phyloP scores from a whole-genome alignment of 371 early-diverging fungal species.

The Apophysomyces trapeziformis region DNA sequence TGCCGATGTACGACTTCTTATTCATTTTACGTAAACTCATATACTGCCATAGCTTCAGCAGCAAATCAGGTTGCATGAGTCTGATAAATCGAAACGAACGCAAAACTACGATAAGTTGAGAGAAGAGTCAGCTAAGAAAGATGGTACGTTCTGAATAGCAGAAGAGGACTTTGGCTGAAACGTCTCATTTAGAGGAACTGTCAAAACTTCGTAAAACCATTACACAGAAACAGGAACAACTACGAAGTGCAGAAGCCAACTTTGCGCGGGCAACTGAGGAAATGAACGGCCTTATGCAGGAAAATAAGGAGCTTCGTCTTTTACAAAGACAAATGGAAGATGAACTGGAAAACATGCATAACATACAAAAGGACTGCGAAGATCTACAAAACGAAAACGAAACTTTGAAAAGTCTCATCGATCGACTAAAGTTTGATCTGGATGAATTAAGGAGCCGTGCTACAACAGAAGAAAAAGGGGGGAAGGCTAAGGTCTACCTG shows the following conservation, averaged over 20 bases:
- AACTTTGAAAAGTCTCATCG: constrained; percentile 25
- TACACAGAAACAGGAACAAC: constrained; percentile 19
- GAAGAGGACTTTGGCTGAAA: not conserved
- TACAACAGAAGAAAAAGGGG: not conserved
- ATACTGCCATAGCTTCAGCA: not conserved
- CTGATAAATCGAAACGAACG: not conserved
- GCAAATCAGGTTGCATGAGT: not conserved
- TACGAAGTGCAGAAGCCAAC: constrained; percentile 11
- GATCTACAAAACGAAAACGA: constrained; percentile 19
- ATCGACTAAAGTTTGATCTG: constrained; percentile 34
- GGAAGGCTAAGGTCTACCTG: not conserved
- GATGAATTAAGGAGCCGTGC: constrained; percentile 27
- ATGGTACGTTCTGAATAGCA: constrained; percentile 1
- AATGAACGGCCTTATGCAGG: constrained; percentile 1
- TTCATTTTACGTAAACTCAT: not conserved
- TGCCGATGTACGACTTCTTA: constrained; percentile 13
- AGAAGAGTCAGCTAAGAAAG: not conserved
- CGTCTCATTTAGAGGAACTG: not conserved
- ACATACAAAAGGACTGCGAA: constrained; percentile 11
- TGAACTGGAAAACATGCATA: not conserved
- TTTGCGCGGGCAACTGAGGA: constrained; percentile 10
- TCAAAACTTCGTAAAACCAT: not conserved
- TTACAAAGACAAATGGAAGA: constrained; percentile 13
- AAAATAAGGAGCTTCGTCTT: constrained; percentile 15
- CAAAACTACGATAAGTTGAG: not conserved